phyloP scores from a whole-genome alignment of 306 rosid species.

The Cucumis hystrix region DNA sequence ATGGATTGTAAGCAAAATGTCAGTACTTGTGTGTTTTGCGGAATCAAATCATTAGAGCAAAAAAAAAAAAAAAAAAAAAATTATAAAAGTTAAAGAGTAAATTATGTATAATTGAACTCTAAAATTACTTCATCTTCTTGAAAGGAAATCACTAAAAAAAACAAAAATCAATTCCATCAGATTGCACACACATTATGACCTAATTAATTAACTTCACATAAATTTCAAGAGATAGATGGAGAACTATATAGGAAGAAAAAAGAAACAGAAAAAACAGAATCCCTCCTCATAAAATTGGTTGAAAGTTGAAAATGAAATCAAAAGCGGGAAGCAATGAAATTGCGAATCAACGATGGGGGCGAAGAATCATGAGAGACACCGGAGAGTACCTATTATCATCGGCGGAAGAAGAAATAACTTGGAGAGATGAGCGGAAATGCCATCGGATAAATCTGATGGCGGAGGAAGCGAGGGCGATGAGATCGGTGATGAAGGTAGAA shows the following conservation, averaged over 20 bases:
- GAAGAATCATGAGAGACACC: slow-evolving; percentile 32
- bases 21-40: too few species aligned
- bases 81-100: too few species aligned
- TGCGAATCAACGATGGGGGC: slow-evolving; percentile 33
- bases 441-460: slow-evolving; percentile 28
- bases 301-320: neutral
- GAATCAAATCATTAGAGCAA: too few species aligned
- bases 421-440: slow-evolving; percentile 10
- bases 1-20: too few species aligned
- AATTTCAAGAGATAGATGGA: neutral
- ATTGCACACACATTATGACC: neutral
- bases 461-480: slow-evolving; percentile 26
- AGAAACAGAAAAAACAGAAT: neutral
- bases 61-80: too few species aligned
- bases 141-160: neutral
- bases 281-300: neutral
- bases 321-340: neutral
- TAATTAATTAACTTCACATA: neutral
- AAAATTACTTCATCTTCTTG: neutral
- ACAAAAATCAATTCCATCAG: neutral
- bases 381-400: slow-evolving; percentile 25
- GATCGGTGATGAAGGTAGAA: slow-evolving; percentile 13
- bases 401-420: slow-evolving; percentile 17
- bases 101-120: too few species aligned
- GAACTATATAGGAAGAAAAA: neutral